Conservation (phyloP, 805 yeast species). For the Tetrapisispora fleetii region DNA sequence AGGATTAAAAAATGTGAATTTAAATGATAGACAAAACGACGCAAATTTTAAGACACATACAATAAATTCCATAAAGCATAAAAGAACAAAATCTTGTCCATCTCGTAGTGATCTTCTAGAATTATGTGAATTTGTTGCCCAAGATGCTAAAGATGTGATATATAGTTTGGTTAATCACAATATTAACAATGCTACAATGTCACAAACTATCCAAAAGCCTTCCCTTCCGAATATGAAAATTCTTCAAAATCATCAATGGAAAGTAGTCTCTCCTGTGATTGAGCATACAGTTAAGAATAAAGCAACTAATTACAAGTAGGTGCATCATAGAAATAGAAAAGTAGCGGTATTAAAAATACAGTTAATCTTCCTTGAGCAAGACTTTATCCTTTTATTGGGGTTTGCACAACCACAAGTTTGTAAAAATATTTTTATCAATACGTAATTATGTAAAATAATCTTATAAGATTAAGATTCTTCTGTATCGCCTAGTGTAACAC, state of each 20-base stretch:
- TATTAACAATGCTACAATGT: neutral
- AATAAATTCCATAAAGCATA: neutral
- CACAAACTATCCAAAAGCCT: neutral
- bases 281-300: neutral
- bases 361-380: too few relatives aligned
- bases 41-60: neutral
- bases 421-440: too few relatives aligned
- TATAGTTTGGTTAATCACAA: conserved; percentile 12
- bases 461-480: neutral
- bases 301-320: neutral
- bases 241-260: neutral
- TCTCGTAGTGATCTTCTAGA: conserved; percentile 7
- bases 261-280: neutral
- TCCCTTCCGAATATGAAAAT: neutral
- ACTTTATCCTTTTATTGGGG: too few relatives aligned
- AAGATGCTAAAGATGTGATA: conserved; percentile 18
- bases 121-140: conserved; percentile 25
- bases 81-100: conserved; percentile 2
- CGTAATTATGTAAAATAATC: too few relatives aligned
- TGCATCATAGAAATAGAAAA: too few relatives aligned
- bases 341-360: too few relatives aligned
- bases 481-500: neutral
- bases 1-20: neutral
- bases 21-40: neutral
- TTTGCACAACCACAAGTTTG: too few relatives aligned